Evolutionary conservation across 371 early-diverging fungal species (phyloP), one percentile per base, ranked within the genome.

Genomic region (Apophysomyces ossiformis): DNA sequence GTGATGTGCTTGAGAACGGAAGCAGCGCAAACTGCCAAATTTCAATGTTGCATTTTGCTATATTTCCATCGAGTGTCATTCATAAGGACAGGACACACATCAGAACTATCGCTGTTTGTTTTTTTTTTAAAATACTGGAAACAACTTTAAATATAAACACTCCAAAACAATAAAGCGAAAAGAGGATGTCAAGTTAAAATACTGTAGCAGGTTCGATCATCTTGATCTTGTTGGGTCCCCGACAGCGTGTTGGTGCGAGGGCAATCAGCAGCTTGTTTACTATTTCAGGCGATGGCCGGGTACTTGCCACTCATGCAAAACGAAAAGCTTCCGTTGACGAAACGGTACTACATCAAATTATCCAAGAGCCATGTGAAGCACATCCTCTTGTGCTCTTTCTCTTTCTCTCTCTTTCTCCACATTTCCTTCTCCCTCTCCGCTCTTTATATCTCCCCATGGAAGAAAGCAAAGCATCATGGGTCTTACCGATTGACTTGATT

Each of bases 271-370:
- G 21, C 54, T 21, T 18, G 21, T 16, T 50, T 50, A 26, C 54
- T 26, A 50, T 50, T 50, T 50, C 21, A 50, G 54, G 54, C 54
- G 54, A 50, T 50, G 54, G 21, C 54, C 21, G 54, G 54, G 54
- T 21, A 18, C 18, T 21, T 21, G 21, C 16, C n/a, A 50, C 54
- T 50, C 54, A 50, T n/a, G 54, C 54, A 50, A 41, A 41, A 50
- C 54, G 21, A 21, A 6, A 50, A 50, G 21, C 54, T 21, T 47
- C 13, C n/a, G 18, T n/a, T 18, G 54, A 50, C 54, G 26, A 50
- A 50, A 50, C 54, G 54, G 54, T 50, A 50, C 54, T 50, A 50
- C 54, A 50, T 50, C 54, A 50, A 50, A 50, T 50, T 50, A 21
- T 50, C n/a, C 9, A 18, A 11, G 54, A 50, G n/a, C n/a, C 54